Percentiles rank a stretch among this genome's conserved stretches.
phyloP scores from a whole-genome alignment of 257 asterid genomes.

The Plantago major region DNA sequence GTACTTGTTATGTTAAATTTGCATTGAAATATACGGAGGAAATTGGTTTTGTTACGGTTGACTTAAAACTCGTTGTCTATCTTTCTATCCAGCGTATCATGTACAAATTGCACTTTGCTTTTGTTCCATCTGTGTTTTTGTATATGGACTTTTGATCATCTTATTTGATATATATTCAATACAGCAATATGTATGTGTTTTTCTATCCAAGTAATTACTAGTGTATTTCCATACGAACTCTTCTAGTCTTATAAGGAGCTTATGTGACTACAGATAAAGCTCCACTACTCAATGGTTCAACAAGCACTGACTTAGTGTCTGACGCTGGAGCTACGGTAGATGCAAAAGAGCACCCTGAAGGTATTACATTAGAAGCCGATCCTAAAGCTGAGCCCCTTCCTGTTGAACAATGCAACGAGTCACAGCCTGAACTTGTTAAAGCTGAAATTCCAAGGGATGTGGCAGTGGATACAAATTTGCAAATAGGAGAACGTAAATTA shows the following conservation, averaged over 20 bases:
- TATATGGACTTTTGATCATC: too few relatives aligned
- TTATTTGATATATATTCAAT: too few relatives aligned
- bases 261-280: slow-evolving; percentile 29
- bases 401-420: slow-evolving; percentile 20
- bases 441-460: slow-evolving; percentile 24
- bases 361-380: slow-evolving; percentile 11
- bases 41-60: background rate
- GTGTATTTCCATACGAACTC: slow-evolving; percentile 1
- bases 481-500: slow-evolving; percentile 21
- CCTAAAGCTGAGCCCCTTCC: slow-evolving; percentile 21
- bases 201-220: too few relatives aligned
- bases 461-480: slow-evolving; percentile 17
- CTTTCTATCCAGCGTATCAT: background rate
- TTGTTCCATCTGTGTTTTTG: background rate
- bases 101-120: background rate
- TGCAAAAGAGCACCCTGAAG: slow-evolving; percentile 25
- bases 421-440: slow-evolving; percentile 17
- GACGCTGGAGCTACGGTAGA: slow-evolving; percentile 20
- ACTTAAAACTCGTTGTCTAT: background rate
- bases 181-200: too few relatives aligned
- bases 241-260: slow-evolving; percentile 10
- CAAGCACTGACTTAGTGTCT: slow-evolving; percentile 15
- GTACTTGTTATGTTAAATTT: background rate
- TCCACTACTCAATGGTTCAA: slow-evolving; percentile 25
- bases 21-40: background rate